Conservation (phyloP, 345 rosid genomes). For the Cardamine occulta region DNA sequence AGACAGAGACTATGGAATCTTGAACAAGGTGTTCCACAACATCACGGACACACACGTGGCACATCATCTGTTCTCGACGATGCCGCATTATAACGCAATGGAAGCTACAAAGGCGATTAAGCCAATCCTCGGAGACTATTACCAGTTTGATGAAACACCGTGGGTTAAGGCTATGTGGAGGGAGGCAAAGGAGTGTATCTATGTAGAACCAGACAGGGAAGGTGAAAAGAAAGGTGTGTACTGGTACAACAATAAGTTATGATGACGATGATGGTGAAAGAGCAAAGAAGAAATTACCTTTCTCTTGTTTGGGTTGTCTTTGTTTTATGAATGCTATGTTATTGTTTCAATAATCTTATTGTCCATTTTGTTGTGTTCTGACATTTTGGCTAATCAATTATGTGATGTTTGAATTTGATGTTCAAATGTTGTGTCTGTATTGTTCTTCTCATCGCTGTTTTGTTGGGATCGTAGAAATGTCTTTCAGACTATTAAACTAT, state of each 20-base stretch:
- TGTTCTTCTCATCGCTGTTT: constrained; percentile 38
- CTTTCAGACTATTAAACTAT: constrained; percentile 25
- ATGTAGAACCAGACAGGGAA: constrained; percentile 73
- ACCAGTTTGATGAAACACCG: constrained; percentile 78
- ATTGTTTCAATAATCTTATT: constrained; percentile 27
- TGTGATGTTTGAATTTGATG: constrained; percentile 30
- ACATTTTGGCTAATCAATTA: constrained; percentile 33
- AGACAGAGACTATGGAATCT: constrained; percentile 81
- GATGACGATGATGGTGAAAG: constrained; percentile 35
- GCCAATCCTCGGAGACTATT: constrained; percentile 79
- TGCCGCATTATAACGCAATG: constrained; percentile 93
- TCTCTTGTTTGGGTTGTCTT: constrained; percentile 29
- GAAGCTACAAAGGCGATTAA: constrained; percentile 90
- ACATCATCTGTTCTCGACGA: constrained; percentile 82
- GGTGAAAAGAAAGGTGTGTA: constrained; percentile 66
- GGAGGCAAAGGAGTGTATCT: constrained; percentile 89
- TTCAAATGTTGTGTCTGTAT: constrained; percentile 21
- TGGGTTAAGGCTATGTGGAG: constrained; percentile 73
- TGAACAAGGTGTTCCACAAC: constrained; percentile 85
- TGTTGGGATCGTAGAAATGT: constrained; percentile 34
- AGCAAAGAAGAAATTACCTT: constrained; percentile 13
- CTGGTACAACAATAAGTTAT: constrained; percentile 78
- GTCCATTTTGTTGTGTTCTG: constrained; percentile 31
- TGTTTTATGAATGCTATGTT: constrained; percentile 34
- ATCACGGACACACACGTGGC: constrained; percentile 91